phyloP scores from a whole-genome alignment of 371 early-diverging fungal genomes.

The Apophysomyces trapeziformis region DNA sequence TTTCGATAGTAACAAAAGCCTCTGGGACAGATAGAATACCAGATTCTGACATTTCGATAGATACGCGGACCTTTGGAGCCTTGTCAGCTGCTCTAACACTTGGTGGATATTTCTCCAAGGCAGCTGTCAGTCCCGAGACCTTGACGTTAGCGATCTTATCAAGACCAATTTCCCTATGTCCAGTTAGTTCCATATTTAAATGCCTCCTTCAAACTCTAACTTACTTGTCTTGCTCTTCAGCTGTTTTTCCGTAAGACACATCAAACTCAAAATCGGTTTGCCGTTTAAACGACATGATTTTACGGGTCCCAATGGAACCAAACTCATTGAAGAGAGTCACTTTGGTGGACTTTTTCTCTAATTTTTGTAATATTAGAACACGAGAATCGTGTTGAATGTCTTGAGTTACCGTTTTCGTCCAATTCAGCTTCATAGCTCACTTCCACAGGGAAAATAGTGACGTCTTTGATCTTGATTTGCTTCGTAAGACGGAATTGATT shows the following conservation, averaged over 20 bases:
- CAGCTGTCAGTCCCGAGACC: slow-evolving; percentile 74
- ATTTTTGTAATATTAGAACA: slow-evolving; percentile 8
- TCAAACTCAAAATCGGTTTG: slow-evolving; percentile 79
- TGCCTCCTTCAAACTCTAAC: slow-evolving; percentile 16
- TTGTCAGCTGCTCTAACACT: slow-evolving; percentile 51
- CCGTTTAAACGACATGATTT: slow-evolving; percentile 85
- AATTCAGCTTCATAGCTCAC: slow-evolving; percentile 69
- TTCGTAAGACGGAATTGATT: slow-evolving; percentile 84
- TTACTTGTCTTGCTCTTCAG: slow-evolving; percentile 39
- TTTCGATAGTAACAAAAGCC: slow-evolving; percentile 56
- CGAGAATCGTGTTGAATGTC: neutral
- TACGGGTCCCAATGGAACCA: slow-evolving; percentile 75
- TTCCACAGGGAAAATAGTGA: slow-evolving; percentile 77
- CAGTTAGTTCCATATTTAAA: neutral
- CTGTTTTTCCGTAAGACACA: slow-evolving; percentile 62
- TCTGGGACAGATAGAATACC: slow-evolving; percentile 68
- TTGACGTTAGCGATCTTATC: slow-evolving; percentile 66
- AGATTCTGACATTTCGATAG: slow-evolving; percentile 72
- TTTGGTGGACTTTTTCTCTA: slow-evolving; percentile 29
- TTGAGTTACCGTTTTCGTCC: slow-evolving; percentile 38
- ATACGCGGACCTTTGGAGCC: slow-evolving; percentile 82
- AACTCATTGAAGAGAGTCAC: slow-evolving; percentile 70
- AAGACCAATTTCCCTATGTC: slow-evolving; percentile 31
- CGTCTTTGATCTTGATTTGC: slow-evolving; percentile 86
- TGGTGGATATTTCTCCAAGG: slow-evolving; percentile 68